These are phyloP conservation scores for Elsinoe australis DNA, from an alignment of 2,329 filamentous ascomycete genomes.

Conservation along the genomic window DNA sequence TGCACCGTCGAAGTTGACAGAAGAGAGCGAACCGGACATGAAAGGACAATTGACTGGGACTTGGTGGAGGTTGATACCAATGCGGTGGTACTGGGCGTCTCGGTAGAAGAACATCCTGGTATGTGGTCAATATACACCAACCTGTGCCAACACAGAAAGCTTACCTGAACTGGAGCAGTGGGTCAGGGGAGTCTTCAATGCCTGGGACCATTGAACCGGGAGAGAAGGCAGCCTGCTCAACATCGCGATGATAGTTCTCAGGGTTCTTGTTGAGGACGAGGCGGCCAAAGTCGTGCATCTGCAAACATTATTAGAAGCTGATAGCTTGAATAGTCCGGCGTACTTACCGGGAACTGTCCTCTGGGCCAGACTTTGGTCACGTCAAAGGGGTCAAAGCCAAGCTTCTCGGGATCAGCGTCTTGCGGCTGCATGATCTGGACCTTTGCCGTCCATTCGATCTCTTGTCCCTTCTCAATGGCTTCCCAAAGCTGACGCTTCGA, in stretches of 20 bases:
- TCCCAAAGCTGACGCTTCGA: slow-evolving; percentile 43
- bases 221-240: slow-evolving; percentile 47
- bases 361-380: slow-evolving; percentile 49
- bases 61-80: slow-evolving; percentile 48
- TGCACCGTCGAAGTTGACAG: slow-evolving; percentile 44
- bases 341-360: slow-evolving; percentile 36
- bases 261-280: slow-evolving; percentile 49
- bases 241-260: slow-evolving; percentile 45
- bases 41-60: slow-evolving; percentile 44
- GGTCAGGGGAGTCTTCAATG: slow-evolving; percentile 43
- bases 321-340: not conserved
- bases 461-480: slow-evolving; percentile 37
- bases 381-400: slow-evolving; percentile 49
- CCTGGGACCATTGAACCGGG: slow-evolving; percentile 46
- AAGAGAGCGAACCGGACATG: slow-evolving; percentile 41
- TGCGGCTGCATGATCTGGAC: slow-evolving; percentile 42
- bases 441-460: slow-evolving; percentile 39
- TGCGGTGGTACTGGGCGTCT: slow-evolving; percentile 46
- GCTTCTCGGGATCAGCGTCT: slow-evolving; percentile 40
- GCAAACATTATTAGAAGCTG: not conserved
- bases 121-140: not conserved
- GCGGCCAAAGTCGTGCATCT: slow-evolving; percentile 42
- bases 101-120: slow-evolving; percentile 24
- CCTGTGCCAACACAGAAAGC: slow-evolving; percentile 36
- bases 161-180: slow-evolving; percentile 43